Evolutionary conservation across 169 alveolate genomes (phyloP).

Genomic region (Plasmodium coatneyi): DNA sequence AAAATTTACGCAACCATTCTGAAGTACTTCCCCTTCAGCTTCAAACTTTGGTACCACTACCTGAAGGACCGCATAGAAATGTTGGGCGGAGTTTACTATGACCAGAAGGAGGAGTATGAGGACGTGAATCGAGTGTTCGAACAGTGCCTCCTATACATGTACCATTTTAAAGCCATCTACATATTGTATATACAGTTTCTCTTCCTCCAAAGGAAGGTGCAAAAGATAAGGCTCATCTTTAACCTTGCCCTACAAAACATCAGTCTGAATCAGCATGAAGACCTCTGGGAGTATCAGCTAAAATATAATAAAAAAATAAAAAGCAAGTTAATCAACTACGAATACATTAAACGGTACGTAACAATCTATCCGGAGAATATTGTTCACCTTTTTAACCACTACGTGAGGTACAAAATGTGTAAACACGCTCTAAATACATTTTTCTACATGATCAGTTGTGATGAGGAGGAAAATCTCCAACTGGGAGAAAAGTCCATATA

Average conservation of each 20-base stretch:
- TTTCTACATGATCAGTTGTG: constrained; percentile 48
- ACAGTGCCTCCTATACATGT: constrained; percentile 41
- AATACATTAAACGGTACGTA: constrained; percentile 50
- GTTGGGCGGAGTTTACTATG: constrained; percentile 28
- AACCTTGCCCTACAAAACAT: constrained; percentile 39
- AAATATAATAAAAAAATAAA: constrained; percentile 6
- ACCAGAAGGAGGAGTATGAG: constrained; percentile 34
- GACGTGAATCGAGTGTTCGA: constrained; percentile 29
- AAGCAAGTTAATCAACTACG: constrained; percentile 47
- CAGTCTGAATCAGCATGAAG: constrained; percentile 60
- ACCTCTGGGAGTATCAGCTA: constrained; percentile 43
- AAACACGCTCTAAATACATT: constrained; percentile 56
- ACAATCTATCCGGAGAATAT: constrained; percentile 69
- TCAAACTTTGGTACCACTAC: constrained; percentile 56
- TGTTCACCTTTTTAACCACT: constrained; percentile 41
- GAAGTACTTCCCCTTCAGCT: constrained; percentile 60
- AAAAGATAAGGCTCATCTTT: constrained; percentile 43
- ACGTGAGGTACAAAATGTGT: constrained; percentile 62
- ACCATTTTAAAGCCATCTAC: constrained; percentile 42
- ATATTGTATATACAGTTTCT: constrained; percentile 64
- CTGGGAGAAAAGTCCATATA: constrained; percentile 32
- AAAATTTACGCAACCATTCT: constrained; percentile 32
- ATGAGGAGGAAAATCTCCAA: constrained; percentile 2
- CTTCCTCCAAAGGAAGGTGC: constrained; percentile 44
- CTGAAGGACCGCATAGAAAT: constrained; percentile 58